Percentiles rank a stretch among this genome's conserved stretches.
phyloP scores from a whole-genome alignment of 345 rosid genomes.

The Lepidium sativum region DNA sequence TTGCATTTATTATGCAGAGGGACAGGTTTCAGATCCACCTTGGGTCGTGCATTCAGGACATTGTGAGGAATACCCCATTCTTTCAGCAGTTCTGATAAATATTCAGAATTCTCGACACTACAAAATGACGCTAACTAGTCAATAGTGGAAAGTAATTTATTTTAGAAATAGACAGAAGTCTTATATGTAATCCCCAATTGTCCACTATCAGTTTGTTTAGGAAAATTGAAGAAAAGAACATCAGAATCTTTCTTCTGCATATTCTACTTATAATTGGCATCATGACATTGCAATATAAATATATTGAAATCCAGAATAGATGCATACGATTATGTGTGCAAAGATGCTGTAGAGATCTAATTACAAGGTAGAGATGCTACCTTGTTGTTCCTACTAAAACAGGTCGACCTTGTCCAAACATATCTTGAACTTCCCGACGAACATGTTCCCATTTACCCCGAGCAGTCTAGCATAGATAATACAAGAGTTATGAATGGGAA shows the following conservation, averaged over 20 bases:
- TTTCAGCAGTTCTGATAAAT: slow-evolving; percentile 74
- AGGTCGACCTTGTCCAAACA: slow-evolving; percentile 92
- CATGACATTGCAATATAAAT: slow-evolving; percentile 3
- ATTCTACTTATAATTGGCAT: background rate
- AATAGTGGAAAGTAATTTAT: background rate
- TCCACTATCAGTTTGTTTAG: background rate
- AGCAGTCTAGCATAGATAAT: slow-evolving; percentile 51
- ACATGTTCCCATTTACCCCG: slow-evolving; percentile 89
- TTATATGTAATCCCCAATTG: background rate
- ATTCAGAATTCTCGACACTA: slow-evolving; percentile 93
- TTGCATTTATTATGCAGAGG: background rate
- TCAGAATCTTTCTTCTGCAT: background rate
- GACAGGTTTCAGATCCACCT: slow-evolving; percentile 39
- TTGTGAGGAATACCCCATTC: slow-evolving; percentile 80
- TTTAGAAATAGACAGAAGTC: background rate
- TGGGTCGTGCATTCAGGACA: slow-evolving; percentile 93
- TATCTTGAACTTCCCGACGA: slow-evolving; percentile 80
- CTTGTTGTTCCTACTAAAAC: slow-evolving; percentile 98
- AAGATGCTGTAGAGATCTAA: background rate
- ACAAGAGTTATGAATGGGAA: slow-evolving; percentile 10
- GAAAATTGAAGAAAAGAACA: background rate
- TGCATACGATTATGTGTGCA: background rate
- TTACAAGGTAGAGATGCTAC: slow-evolving; percentile 31
- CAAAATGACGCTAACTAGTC: slow-evolving; percentile 29
- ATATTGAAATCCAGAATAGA: background rate